Conservation (phyloP, 2,329 filamentous ascomycete genomes). For the Botrytis fragariae region DNA sequence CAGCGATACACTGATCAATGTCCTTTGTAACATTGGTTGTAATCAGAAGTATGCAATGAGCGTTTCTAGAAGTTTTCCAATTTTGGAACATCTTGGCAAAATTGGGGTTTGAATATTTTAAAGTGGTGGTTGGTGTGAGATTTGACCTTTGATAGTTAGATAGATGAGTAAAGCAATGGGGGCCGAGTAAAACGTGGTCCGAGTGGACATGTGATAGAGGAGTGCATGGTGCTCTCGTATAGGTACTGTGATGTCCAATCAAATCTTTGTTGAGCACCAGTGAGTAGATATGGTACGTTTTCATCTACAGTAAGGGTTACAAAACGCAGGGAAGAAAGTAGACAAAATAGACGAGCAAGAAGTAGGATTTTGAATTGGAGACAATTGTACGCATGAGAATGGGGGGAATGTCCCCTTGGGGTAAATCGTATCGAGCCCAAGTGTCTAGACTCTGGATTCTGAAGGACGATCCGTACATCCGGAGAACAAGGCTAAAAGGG, state of each 20-base stretch:
- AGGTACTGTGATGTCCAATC: background rate
- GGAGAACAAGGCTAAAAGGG: background rate
- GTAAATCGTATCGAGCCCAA: background rate
- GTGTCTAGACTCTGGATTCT: background rate
- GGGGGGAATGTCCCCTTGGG: background rate
- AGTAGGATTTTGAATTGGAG: background rate
- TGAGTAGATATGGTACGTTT: background rate
- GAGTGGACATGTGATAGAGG: background rate
- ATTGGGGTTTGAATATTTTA: background rate
- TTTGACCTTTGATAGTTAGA: background rate
- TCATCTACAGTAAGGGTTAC: background rate
- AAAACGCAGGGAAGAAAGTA: background rate
- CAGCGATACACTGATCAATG: background rate
- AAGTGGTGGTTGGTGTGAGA: background rate
- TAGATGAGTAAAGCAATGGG: background rate
- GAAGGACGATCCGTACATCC: background rate
- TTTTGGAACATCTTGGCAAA: no score
- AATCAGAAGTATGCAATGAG: background rate
- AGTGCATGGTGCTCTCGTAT: constrained; percentile 8
- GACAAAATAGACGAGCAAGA: background rate
- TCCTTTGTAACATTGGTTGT: background rate
- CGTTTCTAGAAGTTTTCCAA: background rate
- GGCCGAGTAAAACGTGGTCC: constrained; percentile 15
- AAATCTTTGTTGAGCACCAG: background rate
- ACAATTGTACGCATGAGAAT: background rate